Evolutionary conservation across 129 eudicot genomes (phyloP).

Genomic region (Chrysanthemum seticuspe): DNA sequence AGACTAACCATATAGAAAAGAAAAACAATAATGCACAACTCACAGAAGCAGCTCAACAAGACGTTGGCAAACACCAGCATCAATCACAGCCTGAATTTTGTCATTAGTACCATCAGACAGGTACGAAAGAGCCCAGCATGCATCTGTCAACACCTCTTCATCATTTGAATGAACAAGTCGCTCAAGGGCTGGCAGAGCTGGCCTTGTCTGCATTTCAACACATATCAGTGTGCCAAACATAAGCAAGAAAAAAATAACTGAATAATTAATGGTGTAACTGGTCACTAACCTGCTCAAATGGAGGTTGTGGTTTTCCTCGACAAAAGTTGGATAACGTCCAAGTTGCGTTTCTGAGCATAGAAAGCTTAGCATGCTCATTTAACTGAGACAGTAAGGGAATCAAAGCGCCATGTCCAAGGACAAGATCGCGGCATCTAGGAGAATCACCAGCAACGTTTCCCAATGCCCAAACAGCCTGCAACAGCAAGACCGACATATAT

Average conservation of each 20-base stretch:
- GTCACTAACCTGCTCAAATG: constrained; percentile 68
- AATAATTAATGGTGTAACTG: neutral
- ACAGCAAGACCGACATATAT: neutral
- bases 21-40: constrained; percentile 26
- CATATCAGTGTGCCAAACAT: neutral
- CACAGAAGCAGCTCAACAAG: constrained; percentile 89
- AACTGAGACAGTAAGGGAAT: constrained; percentile 61
- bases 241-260: neutral
- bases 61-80: constrained; percentile 71
- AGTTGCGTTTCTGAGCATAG: constrained; percentile 85
- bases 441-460: constrained; percentile 95
- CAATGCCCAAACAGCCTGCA: constrained; percentile 90
- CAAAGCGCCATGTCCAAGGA: constrained; percentile 75
- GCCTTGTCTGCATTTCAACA: constrained; percentile 50
- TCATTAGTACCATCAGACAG: constrained; percentile 88
- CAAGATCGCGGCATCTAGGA: constrained; percentile 80
- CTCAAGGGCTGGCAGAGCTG: constrained; percentile 81
- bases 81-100: constrained; percentile 87
- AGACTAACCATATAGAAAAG: neutral
- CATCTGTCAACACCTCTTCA: constrained; percentile 86
- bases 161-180: constrained; percentile 71
- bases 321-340: constrained; percentile 90
- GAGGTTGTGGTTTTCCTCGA: constrained; percentile 84
- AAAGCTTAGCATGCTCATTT: constrained; percentile 72
- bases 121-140: constrained; percentile 93